Evolutionary conservation across 2,329 filamentous ascomycete species (phyloP).

Genomic region (Colletotrichum tropicicola): DNA sequence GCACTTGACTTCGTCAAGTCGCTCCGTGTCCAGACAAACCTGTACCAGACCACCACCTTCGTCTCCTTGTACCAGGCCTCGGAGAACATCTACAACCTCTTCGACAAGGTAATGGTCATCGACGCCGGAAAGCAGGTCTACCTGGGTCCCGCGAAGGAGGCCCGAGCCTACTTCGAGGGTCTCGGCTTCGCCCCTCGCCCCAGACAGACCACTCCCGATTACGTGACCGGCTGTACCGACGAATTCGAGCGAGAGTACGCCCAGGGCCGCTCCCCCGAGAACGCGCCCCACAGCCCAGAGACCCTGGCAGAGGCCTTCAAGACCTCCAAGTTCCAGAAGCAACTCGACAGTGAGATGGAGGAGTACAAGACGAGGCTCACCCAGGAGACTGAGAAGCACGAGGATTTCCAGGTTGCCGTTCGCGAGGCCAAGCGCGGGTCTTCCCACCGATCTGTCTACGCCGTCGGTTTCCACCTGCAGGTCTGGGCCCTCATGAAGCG

Average conservation of each 20-base stretch:
- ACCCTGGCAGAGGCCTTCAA: constrained; percentile 76
- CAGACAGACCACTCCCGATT: constrained; percentile 83
- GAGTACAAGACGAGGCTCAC: constrained; percentile 72
- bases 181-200: constrained; percentile 80
- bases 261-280: constrained; percentile 68
- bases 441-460: constrained; percentile 81
- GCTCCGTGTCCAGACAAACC: constrained; percentile 81
- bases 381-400: constrained; percentile 72
- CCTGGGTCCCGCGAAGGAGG: constrained; percentile 74
- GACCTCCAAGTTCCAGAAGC: constrained; percentile 65
- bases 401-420: constrained; percentile 81
- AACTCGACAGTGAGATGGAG: constrained; percentile 72
- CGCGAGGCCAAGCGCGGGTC: constrained; percentile 80
- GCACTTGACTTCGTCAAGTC: constrained; percentile 75
- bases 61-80: constrained; percentile 88
- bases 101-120: constrained; percentile 87
- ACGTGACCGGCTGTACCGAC: constrained; percentile 83
- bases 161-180: constrained; percentile 78
- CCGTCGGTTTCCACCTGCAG: constrained; percentile 83
- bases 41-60: constrained; percentile 85
- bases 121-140: constrained; percentile 80
- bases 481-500: constrained; percentile 85
- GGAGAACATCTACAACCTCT: constrained; percentile 80
- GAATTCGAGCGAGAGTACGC: constrained; percentile 84
- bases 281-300: constrained; percentile 75